Conservation (phyloP, 2,329 filamentous ascomycete species). For the Xylaria multiplex region DNA sequence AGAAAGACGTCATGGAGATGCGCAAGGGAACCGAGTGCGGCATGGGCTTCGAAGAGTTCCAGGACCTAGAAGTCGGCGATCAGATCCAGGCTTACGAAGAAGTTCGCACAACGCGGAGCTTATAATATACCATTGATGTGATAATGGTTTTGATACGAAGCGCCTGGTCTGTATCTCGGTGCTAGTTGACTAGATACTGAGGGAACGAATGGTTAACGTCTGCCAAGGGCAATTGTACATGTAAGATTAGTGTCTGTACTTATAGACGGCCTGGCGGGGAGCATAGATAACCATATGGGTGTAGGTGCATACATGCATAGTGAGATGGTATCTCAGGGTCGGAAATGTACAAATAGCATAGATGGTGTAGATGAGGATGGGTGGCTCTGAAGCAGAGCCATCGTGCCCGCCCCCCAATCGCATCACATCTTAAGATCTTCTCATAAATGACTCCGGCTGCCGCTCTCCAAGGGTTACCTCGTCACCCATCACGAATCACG, state of each 20-base stretch:
- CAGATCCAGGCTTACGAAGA: conserved; percentile 89
- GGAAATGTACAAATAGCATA: neutral
- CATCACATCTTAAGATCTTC: too few relatives aligned
- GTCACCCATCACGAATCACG: neutral
- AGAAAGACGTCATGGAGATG: conserved; percentile 91
- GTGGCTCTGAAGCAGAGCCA: too few relatives aligned
- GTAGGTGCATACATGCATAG: too few relatives aligned
- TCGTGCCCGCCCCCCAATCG: too few relatives aligned
- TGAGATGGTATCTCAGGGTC: too few relatives aligned
- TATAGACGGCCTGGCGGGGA: neutral
- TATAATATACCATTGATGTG: conserved; percentile 50
- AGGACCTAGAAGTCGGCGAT: conserved; percentile 82
- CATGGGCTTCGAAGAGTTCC: conserved; percentile 83
- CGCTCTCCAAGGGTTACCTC: too few relatives aligned
- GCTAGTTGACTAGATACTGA: neutral
- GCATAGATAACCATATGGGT: neutral
- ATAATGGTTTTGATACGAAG: neutral
- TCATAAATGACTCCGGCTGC: too few relatives aligned
- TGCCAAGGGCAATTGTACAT: neutral
- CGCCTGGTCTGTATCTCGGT: neutral
- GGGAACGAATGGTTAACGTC: neutral
- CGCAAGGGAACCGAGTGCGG: conserved; percentile 94
- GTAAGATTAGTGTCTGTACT: neutral
- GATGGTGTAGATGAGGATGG: neutral
- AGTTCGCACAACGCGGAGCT: conserved; percentile 72